Conservation (phyloP, 306 rosid genomes). For the Citrullus mucosospermus region DNA sequence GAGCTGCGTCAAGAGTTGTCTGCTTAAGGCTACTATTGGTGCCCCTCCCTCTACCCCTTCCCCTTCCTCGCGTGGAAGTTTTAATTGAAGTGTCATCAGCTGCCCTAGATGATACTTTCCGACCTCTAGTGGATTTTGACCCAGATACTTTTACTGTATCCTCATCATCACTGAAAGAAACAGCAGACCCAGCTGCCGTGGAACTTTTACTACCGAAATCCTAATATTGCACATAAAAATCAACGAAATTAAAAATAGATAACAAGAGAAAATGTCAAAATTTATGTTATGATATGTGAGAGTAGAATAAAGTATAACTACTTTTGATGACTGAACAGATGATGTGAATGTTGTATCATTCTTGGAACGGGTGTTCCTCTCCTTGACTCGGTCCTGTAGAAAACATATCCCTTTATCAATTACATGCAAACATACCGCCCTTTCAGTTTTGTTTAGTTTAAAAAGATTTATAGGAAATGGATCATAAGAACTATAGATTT, state of each 20-base stretch:
- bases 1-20: constrained; percentile 77
- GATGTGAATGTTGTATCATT: constrained; percentile 34
- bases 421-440: neutral
- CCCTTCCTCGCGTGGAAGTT: constrained; percentile 62
- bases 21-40: constrained; percentile 59
- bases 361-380: constrained; percentile 45
- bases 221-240: constrained; percentile 18
- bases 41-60: constrained; percentile 68
- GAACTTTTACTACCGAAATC: constrained; percentile 45
- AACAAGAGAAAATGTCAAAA: neutral
- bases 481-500: neutral
- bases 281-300: constrained; percentile 2
- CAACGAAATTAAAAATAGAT: neutral
- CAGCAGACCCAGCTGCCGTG: constrained; percentile 47
- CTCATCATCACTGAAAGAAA: constrained; percentile 88
- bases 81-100: constrained; percentile 29
- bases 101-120: constrained; percentile 39
- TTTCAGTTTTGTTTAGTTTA: neutral
- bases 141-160: constrained; percentile 42
- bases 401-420: neutral
- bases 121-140: constrained; percentile 61
- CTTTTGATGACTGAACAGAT: constrained; percentile 40
- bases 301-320: constrained; percentile 20
- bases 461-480: neutral
- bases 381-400: constrained; percentile 74